These are phyloP conservation scores for Cutaneotrichosporon spelunceum DNA, from an alignment of 1,284 basidiomycete genomes.

Conservation along the genomic window DNA sequence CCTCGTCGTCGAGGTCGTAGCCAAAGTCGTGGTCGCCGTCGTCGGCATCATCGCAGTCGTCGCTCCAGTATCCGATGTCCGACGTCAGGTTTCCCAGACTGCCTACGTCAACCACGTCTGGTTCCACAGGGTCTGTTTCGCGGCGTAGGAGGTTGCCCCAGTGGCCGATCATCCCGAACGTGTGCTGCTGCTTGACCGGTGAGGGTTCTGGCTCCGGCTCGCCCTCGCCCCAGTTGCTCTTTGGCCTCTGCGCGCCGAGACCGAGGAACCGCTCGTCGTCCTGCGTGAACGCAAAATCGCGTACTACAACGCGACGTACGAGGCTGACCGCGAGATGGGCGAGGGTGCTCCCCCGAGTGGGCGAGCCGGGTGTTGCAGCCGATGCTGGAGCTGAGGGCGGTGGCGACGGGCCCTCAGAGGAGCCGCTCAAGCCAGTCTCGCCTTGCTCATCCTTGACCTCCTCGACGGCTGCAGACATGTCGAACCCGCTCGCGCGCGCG, in stretches of 20 bases:
- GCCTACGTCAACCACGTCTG: conserved; percentile 21
- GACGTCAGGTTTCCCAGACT: conserved; percentile 14
- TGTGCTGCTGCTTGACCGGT: conserved; percentile 21
- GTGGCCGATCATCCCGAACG: conserved; percentile 25
- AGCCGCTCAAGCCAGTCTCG: neutral
- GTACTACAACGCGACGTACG: conserved; percentile 32
- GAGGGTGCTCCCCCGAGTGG: neutral
- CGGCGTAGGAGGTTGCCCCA: conserved; percentile 23
- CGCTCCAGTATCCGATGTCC: conserved; percentile 22
- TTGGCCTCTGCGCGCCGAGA: conserved; percentile 18
- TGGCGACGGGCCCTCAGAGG: neutral
- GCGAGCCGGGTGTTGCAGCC: neutral
- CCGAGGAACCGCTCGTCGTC: conserved; percentile 41
- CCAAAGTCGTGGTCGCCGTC: conserved; percentile 20
- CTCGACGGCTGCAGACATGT: neutral
- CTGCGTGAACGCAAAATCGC: conserved; percentile 40
- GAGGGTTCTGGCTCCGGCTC: conserved; percentile 20
- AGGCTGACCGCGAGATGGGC: conserved; percentile 4
- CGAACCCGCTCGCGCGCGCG: neutral
- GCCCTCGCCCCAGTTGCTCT: conserved; percentile 24
- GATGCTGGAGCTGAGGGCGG: neutral
- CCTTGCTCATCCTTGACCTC: conserved; percentile 6
- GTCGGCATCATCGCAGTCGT: conserved; percentile 23
- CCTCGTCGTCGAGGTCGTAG: conserved; percentile 21
- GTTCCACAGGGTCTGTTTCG: conserved; percentile 8